A percentile compares a stretch with the other conserved stretches of the same genome.
These are phyloP conservation scores for Aleurites moluccanus DNA, from an alignment of 441 rosid species.

Conservation along the genomic window DNA sequence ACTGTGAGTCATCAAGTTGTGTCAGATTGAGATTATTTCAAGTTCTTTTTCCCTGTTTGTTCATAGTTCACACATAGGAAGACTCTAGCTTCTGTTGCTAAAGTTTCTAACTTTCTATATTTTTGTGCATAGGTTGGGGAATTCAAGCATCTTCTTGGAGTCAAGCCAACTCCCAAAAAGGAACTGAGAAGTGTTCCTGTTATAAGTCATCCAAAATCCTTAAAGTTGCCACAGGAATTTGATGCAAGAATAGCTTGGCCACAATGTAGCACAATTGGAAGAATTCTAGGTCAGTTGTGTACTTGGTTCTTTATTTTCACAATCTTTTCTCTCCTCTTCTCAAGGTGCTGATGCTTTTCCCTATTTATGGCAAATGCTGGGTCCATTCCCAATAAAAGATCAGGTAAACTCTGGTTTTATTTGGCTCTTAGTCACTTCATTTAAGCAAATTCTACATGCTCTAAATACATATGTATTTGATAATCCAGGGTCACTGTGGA, in stretches of 20 bases:
- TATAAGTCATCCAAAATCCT: slow-evolving; percentile 54
- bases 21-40: not conserved
- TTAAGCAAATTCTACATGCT: not conserved
- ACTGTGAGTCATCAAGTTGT: slow-evolving; percentile 49
- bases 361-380: slow-evolving; percentile 32
- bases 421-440: slow-evolving; percentile 5
- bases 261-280: slow-evolving; percentile 67
- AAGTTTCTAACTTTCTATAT: slow-evolving; percentile 10
- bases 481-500: slow-evolving; percentile 90
- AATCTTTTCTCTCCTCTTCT: not conserved
- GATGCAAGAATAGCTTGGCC: slow-evolving; percentile 90
- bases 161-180: slow-evolving; percentile 57
- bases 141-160: slow-evolving; percentile 82
- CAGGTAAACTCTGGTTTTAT: slow-evolving; percentile 43
- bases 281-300: slow-evolving; percentile 69
- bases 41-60: slow-evolving; percentile 6
- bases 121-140: slow-evolving; percentile 60
- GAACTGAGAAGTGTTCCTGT: slow-evolving; percentile 56
- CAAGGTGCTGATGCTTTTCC: slow-evolving; percentile 32
- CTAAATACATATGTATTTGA: slow-evolving; percentile 23
- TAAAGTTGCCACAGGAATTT: slow-evolving; percentile 63
- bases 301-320: slow-evolving; percentile 7
- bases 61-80: not conserved
- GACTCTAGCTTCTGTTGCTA: not conserved
- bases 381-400: slow-evolving; percentile 43